Conservation (phyloP, 352 stramenopile species). For the Phytophthora parvispora region DNA sequence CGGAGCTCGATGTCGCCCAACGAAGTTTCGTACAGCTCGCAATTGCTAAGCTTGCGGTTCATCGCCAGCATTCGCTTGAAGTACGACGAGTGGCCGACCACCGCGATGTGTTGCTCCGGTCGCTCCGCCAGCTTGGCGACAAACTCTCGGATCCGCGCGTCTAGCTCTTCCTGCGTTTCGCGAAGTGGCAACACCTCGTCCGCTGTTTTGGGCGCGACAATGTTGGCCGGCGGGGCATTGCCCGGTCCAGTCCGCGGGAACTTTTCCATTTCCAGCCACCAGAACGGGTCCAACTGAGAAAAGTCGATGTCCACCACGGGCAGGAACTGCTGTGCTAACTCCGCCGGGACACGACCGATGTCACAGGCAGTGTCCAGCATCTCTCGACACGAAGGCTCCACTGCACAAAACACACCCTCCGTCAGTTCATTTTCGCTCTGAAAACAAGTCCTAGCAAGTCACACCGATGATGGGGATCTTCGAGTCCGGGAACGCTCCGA, state of each 20-base stretch:
- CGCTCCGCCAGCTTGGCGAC: conserved; percentile 58
- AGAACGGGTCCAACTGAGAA: conserved; percentile 55
- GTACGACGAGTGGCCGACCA: conserved; percentile 87
- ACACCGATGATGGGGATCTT: conserved; percentile 70
- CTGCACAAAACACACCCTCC: conserved; percentile 31
- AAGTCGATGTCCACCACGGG: conserved; percentile 49
- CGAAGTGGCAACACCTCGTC: conserved; percentile 68
- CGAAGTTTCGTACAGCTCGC: conserved; percentile 66
- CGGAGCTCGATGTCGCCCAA: conserved; percentile 30
- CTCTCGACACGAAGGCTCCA: conserved; percentile 80
- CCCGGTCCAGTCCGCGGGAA: conserved; percentile 28
- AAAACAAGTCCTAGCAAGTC: neutral
- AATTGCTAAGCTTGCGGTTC: conserved; percentile 85
- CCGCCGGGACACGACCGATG: conserved; percentile 68
- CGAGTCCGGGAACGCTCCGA: conserved; percentile 63
- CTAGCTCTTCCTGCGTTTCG: conserved; percentile 66
- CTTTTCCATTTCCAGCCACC: conserved; percentile 70
- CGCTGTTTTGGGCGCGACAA: conserved; percentile 39
- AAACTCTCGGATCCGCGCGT: conserved; percentile 76
- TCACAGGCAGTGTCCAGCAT: conserved; percentile 90
- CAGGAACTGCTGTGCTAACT: conserved; percentile 49
- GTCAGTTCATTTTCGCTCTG: neutral
- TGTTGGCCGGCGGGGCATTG: conserved; percentile 23
- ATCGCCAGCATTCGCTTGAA: conserved; percentile 90
- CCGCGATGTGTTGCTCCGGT: conserved; percentile 76